These are phyloP conservation scores for Sindora glabra DNA, from an alignment of 306 rosid genomes.

Conservation along the genomic window DNA sequence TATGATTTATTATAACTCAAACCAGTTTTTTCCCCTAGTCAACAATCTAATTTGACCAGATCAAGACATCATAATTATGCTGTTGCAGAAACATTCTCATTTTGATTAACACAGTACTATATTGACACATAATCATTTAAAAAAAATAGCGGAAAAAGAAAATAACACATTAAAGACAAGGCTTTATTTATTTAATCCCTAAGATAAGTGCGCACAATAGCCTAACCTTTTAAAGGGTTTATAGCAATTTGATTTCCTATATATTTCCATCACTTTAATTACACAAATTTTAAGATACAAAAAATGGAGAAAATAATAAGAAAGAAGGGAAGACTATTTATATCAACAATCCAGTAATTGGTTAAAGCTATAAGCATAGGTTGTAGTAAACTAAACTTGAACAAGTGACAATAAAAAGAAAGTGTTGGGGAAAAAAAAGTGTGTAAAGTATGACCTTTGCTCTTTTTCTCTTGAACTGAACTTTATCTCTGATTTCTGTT, in stretches of 20 bases:
- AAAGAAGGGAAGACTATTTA: background rate
- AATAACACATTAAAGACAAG: background rate
- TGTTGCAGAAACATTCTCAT: no score
- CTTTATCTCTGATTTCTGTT: constrained; percentile 43
- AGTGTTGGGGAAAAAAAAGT: background rate
- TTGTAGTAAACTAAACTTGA: background rate
- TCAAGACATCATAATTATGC: no score
- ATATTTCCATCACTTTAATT: background rate
- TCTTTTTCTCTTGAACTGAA: constrained; percentile 70
- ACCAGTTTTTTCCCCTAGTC: no score
- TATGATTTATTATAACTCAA: no score
- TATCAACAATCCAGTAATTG: background rate
- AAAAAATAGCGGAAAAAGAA: background rate
- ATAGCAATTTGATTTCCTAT: background rate
- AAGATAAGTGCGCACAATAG: background rate
- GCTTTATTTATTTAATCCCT: background rate
- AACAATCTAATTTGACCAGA: no score
- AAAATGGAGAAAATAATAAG: background rate
- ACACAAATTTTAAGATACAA: background rate
- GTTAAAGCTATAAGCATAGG: constrained; percentile 8
- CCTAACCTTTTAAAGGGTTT: background rate
- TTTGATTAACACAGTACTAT: no score
- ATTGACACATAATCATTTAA: background rate
- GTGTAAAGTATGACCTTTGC: constrained; percentile 53
- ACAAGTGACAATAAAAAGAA: background rate